Evolutionary conservation across 1,284 basidiomycete genomes (phyloP).

Genomic region (Ganoderma multipileum): DNA sequence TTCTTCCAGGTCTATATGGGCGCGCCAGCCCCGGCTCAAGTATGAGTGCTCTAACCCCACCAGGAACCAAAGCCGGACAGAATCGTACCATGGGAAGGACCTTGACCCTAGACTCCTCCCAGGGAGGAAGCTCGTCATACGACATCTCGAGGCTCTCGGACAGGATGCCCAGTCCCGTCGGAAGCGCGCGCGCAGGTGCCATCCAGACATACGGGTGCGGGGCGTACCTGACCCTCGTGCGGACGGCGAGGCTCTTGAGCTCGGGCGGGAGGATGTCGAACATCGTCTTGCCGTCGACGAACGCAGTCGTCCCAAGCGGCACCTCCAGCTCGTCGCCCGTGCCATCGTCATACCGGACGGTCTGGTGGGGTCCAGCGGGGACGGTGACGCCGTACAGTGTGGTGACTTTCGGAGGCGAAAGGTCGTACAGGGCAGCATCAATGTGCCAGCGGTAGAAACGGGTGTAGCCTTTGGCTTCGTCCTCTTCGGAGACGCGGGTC

Average conservation of each 20-base stretch:
- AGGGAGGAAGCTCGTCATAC: constrained; percentile 70
- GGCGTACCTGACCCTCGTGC: constrained; percentile 71
- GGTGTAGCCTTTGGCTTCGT: constrained; percentile 78
- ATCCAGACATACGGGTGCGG: constrained; percentile 90
- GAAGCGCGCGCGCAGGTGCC: constrained; percentile 72
- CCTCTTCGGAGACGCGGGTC: constrained; percentile 77
- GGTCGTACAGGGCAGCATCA: constrained; percentile 90
- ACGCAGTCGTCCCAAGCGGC: constrained; percentile 88
- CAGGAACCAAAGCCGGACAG: neutral
- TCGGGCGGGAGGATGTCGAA: constrained; percentile 81
- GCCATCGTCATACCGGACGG: constrained; percentile 86
- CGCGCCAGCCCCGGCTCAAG: neutral
- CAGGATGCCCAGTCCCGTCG: constrained; percentile 84
- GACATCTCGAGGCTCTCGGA: constrained; percentile 75
- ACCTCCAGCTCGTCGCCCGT: constrained; percentile 85
- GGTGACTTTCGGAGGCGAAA: constrained; percentile 88
- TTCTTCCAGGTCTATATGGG: constrained; percentile 80
- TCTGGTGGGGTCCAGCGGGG: constrained; percentile 73
- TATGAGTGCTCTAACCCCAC: neutral
- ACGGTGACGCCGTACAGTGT: constrained; percentile 85
- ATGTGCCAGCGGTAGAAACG: constrained; percentile 96
- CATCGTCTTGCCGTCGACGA: constrained; percentile 83
- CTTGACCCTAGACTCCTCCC: constrained; percentile 78
- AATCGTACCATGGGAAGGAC: constrained; percentile 67
- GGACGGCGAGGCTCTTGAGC: constrained; percentile 86